Percentiles rank a stretch among this genome's conserved stretches.
phyloP scores from a whole-genome alignment of 1,284 basidiomycete species.

The Cutaneotrichosporon sp. region DNA sequence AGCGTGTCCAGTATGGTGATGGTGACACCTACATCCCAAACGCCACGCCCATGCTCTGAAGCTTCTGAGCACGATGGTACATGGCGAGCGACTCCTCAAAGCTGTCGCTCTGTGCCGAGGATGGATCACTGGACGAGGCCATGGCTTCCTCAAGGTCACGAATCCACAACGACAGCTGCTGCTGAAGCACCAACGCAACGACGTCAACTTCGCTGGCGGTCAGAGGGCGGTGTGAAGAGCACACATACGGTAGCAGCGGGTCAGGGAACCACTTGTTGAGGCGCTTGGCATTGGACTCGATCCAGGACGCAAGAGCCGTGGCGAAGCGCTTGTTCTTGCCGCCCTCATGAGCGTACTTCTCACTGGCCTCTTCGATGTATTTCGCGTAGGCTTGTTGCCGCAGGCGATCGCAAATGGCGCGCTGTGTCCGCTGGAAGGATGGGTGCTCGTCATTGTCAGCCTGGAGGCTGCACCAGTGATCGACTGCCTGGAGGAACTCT shows the following conservation, averaged over 20 bases:
- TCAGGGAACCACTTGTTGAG: constrained; percentile 77
- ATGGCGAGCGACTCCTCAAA: constrained; percentile 87
- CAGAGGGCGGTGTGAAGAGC: neutral
- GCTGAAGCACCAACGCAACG: constrained; percentile 73
- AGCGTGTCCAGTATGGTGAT: neutral
- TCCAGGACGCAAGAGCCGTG: constrained; percentile 79
- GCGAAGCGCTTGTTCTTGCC: constrained; percentile 40
- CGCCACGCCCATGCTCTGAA: constrained; percentile 75
- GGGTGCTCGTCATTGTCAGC: constrained; percentile 58
- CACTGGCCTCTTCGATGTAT: constrained; percentile 69
- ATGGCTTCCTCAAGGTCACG: constrained; percentile 69
- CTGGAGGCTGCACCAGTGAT: constrained; percentile 66
- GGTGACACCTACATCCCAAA: constrained; percentile 57
- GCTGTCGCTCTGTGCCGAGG: constrained; percentile 63
- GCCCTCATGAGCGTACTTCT: constrained; percentile 38
- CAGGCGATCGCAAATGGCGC: constrained; percentile 68
- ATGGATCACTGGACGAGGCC: constrained; percentile 16
- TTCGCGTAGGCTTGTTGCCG: constrained; percentile 67
- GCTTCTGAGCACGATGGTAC: constrained; percentile 63
- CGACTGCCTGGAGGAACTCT: constrained; percentile 69
- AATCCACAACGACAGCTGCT: constrained; percentile 72
- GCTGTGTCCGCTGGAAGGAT: constrained; percentile 56
- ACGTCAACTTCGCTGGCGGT: constrained; percentile 64
- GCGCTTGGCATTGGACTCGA: constrained; percentile 80
- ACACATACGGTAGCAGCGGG: constrained; percentile 74